Conservation (phyloP, 225 moss, liverwort and hornwort genomes). For the Pseudisothecium myosuroides region DNA sequence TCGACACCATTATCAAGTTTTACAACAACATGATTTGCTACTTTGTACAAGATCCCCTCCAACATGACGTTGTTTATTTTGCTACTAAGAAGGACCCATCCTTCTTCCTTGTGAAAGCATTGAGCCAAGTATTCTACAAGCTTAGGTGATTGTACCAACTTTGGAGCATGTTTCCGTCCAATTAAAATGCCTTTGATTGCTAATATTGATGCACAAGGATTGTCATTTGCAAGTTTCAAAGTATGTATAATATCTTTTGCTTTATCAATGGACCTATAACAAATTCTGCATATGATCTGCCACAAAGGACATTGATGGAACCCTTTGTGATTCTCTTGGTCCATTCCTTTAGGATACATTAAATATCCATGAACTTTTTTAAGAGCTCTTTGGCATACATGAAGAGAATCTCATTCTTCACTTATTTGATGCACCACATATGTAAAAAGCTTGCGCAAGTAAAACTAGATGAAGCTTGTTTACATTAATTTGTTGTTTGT, state of each 20-base stretch:
- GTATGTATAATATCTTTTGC: background rate
- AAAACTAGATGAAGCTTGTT: background rate
- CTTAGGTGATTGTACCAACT: background rate
- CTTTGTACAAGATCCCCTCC: background rate
- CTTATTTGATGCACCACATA: background rate
- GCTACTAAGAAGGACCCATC: background rate
- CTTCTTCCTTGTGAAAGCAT: background rate
- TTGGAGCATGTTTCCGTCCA: background rate
- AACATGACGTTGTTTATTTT: background rate
- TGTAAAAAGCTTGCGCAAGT: background rate
- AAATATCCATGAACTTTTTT: background rate
- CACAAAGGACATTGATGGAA: background rate
- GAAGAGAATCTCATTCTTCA: background rate
- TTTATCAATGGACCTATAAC: background rate
- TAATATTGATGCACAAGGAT: background rate
- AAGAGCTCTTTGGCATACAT: background rate
- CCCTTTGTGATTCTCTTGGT: background rate
- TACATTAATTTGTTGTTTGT: background rate
- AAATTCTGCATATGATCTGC: background rate
- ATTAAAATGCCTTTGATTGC: background rate
- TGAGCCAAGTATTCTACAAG: background rate
- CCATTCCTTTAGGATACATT: background rate
- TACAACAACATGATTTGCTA: background rate
- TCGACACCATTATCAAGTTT: background rate
- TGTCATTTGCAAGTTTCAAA: background rate